Evolutionary conservation across 1,284 basidiomycete genomes (phyloP).

Genomic region (Apiotrichum sp.): DNA sequence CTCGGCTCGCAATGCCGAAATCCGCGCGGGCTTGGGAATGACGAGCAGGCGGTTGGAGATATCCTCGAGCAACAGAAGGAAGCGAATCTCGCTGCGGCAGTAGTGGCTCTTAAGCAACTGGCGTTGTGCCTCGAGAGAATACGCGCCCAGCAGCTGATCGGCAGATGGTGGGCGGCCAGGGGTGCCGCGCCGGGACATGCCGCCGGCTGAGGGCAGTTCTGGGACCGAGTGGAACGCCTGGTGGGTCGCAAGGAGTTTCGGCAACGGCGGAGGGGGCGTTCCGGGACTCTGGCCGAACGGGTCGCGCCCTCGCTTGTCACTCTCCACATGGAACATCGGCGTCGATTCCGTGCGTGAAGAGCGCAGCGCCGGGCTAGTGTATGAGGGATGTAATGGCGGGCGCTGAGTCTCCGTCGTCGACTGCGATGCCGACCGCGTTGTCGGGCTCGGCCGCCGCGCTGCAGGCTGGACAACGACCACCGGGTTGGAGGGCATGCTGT

Average conservation of each 20-base stretch:
- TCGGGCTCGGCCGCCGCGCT: constrained; percentile 1
- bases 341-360: constrained; percentile 2
- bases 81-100: constrained; percentile 86
- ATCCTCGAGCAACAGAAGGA: constrained; percentile 80
- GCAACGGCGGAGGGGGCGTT: constrained; percentile 4
- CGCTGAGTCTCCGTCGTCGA: constrained; percentile 1
- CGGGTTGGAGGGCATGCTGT: background rate
- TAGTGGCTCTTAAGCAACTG: constrained; percentile 81
- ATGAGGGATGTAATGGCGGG: constrained; percentile 1
- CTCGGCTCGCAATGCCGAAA: constrained; percentile 91
- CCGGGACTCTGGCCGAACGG: constrained; percentile 32
- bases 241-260: constrained; percentile 16
- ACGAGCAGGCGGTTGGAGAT: constrained; percentile 88
- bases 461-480: background rate
- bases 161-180: constrained; percentile 47
- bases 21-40: constrained; percentile 86
- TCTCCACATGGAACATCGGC: background rate
- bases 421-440: constrained; percentile 6
- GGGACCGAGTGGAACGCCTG: constrained; percentile 55
- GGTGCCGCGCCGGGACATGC: constrained; percentile 50
- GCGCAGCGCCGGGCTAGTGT: constrained; percentile 1
- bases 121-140: constrained; percentile 61
- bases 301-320: constrained; percentile 19
- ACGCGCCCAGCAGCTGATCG: constrained; percentile 51
- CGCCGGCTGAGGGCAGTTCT: constrained; percentile 50